Conservation (phyloP, 805 yeast genomes). For the Spathaspora passalidarum region DNA sequence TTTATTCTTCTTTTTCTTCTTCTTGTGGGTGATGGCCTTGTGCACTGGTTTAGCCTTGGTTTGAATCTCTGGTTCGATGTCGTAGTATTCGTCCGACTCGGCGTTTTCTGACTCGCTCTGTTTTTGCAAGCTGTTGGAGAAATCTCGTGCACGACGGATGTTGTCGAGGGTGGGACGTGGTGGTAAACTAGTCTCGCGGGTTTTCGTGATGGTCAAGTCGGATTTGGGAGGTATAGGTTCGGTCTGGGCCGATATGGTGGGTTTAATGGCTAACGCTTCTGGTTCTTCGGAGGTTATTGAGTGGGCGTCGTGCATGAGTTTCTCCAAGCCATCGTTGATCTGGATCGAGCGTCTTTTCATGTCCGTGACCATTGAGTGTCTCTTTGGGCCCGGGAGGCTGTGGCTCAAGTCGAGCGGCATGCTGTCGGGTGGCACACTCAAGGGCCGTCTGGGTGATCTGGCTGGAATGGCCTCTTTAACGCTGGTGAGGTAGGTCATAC, state of each 20-base stretch:
- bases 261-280: not conserved
- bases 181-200: conserved; percentile 3
- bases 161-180: conserved; percentile 9
- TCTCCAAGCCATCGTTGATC: conserved; percentile 36
- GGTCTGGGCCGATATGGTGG: conserved; percentile 22
- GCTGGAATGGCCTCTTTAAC: conserved; percentile 38
- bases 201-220: too few species aligned
- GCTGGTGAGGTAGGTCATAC: conserved; percentile 28
- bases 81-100: conserved; percentile 31
- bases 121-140: conserved; percentile 4
- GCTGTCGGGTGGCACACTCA: conserved; percentile 17
- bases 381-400: conserved; percentile 3
- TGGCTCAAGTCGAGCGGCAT: not conserved
- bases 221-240: conserved; percentile 1
- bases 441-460: conserved; percentile 36
- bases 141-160: conserved; percentile 7
- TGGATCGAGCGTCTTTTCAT: conserved; percentile 22
- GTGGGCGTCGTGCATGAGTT: conserved; percentile 25
- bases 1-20: conserved; percentile 18
- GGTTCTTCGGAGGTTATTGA: conserved; percentile 5
- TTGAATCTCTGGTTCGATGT: conserved; percentile 33
- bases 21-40: conserved; percentile 21
- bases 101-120: not conserved
- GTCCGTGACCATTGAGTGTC: conserved; percentile 5
- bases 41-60: conserved; percentile 33